Evolutionary conservation across 345 rosid species (phyloP).

Genomic region (Lepidium didymum): DNA sequence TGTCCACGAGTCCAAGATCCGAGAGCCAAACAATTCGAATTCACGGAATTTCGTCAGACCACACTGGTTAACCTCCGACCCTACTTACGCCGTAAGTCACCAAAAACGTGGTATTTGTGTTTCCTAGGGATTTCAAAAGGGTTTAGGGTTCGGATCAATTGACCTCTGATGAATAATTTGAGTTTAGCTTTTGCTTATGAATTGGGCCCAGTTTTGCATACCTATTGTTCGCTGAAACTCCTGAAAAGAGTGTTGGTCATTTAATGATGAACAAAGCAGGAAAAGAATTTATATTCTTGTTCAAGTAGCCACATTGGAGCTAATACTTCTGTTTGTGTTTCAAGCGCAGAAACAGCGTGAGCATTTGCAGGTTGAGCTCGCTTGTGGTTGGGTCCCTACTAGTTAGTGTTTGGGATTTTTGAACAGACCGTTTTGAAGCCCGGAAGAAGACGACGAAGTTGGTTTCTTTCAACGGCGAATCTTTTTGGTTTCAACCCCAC

Average conservation of each 20-base stretch:
- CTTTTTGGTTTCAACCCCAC: neutral
- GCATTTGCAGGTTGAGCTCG: neutral
- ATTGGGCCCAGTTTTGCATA: neutral
- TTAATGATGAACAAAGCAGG: neutral
- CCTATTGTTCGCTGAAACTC: neutral
- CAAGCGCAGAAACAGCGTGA: neutral
- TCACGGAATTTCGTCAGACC: neutral
- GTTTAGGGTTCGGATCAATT: neutral
- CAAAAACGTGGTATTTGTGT: neutral
- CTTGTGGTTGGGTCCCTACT: neutral
- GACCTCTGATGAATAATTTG: neutral
- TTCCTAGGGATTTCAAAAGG: neutral
- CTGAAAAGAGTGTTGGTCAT: neutral
- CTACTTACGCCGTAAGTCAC: neutral
- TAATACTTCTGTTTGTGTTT: neutral
- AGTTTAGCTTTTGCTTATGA: neutral
- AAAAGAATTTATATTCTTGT: neutral
- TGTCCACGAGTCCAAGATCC: neutral
- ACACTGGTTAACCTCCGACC: neutral
- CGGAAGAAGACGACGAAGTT: neutral
- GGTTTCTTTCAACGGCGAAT: neutral
- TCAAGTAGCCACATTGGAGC: neutral
- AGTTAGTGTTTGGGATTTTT: neutral
- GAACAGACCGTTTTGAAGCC: neutral
- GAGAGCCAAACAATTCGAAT: neutral